Evolutionary conservation across 2,329 filamentous ascomycete species (phyloP).

Genomic region (Paecilomyces variotii): DNA sequence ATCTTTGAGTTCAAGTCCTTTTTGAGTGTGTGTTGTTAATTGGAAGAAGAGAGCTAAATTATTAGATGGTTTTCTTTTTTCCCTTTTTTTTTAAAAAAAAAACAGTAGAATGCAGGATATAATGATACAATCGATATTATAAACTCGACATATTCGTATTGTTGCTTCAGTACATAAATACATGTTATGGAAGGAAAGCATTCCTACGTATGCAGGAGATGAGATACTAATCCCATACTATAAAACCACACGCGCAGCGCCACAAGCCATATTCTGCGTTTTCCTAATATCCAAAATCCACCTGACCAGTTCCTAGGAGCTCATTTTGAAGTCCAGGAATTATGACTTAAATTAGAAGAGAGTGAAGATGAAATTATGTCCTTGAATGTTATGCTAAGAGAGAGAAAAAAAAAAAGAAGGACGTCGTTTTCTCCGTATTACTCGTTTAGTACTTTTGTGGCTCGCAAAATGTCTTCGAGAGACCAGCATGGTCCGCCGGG

Average conservation of each 20-base stretch:
- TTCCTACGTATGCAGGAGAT: not conserved
- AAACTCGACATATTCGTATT: not conserved
- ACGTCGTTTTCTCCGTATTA: conserved; percentile 1
- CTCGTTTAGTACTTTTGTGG: conserved; percentile 20
- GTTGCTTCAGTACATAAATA: not conserved
- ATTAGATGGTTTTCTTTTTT: not conserved
- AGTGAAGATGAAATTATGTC: not conserved
- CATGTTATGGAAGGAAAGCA: not conserved
- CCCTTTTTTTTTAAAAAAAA: too few species aligned
- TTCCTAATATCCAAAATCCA: not conserved
- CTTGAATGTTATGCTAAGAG: not conserved
- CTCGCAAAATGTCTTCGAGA: conserved; percentile 56
- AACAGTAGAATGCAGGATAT: not conserved
- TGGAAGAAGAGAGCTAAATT: not conserved
- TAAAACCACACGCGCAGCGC: not conserved
- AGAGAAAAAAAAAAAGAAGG: not conserved
- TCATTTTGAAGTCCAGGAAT: not conserved
- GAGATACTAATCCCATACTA: not conserved
- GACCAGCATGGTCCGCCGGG: conserved; percentile 55
- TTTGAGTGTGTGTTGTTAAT: not conserved
- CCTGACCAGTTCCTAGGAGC: not conserved
- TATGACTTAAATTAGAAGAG: not conserved
- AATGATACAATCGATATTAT: not conserved
- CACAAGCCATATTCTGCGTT: not conserved
- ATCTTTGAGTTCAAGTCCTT: not conserved